Percentiles rank a stretch among this genome's conserved stretches.
Conservation (phyloP, 768 basidiomycete genomes). For the Hericium rajendrae region DNA sequence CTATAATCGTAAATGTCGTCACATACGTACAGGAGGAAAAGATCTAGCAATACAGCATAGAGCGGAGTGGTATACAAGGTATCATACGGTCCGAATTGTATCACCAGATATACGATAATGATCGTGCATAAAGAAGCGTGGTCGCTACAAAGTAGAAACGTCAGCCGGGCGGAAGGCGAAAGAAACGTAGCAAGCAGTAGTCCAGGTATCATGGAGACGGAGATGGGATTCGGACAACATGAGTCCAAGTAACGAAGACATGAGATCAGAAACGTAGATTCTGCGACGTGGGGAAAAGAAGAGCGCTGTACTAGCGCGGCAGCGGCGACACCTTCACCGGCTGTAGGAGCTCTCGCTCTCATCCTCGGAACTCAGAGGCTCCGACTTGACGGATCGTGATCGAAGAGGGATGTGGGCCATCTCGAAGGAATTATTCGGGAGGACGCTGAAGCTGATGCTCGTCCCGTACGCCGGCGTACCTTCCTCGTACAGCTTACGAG, state of each 20-base stretch:
- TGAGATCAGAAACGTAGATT: slow-evolving; percentile 4
- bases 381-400: slow-evolving; percentile 39
- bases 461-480: slow-evolving; percentile 57
- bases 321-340: slow-evolving; percentile 3
- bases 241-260: not conserved
- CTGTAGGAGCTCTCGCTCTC: slow-evolving; percentile 48
- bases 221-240: not conserved
- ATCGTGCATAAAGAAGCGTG: not conserved
- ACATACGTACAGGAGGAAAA: slow-evolving; percentile 17
- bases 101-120: slow-evolving; percentile 1
- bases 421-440: slow-evolving; percentile 53
- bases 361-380: slow-evolving; percentile 51
- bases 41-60: slow-evolving; percentile 33
- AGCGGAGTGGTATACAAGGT: slow-evolving; percentile 22
- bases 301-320: not conserved
- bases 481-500: slow-evolving; percentile 81
- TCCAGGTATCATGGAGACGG: not conserved
- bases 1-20: slow-evolving; percentile 25
- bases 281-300: slow-evolving; percentile 6
- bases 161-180: not conserved
- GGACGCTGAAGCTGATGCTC: slow-evolving; percentile 77
- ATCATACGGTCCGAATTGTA: slow-evolving; percentile 11
- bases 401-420: slow-evolving; percentile 29
- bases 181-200: not conserved
- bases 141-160: not conserved